These are phyloP conservation scores for Ilyonectria mors-panacis DNA, from an alignment of 2,329 filamentous ascomycete genomes.

Conservation along the genomic window DNA sequence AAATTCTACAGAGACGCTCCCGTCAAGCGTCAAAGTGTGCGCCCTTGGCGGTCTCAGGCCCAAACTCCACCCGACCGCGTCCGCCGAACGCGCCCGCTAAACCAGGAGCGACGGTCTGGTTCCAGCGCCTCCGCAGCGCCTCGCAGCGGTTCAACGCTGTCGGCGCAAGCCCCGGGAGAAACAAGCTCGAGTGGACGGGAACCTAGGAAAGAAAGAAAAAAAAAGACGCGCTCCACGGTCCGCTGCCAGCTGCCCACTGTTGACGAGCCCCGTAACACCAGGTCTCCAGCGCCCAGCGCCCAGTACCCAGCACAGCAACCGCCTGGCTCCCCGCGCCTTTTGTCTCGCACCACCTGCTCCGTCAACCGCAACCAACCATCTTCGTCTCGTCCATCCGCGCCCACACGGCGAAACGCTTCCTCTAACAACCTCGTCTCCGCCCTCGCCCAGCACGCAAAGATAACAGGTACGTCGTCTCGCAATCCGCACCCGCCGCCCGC, in stretches of 20 bases:
- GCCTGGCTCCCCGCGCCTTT: constrained; percentile 1
- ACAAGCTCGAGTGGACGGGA: not conserved
- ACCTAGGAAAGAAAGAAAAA: not conserved
- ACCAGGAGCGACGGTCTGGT: not conserved
- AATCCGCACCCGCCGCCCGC: not conserved
- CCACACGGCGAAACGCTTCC: constrained; percentile 29
- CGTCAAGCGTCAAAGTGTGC: not conserved
- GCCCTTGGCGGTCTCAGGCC: not conserved
- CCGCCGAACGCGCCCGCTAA: not conserved
- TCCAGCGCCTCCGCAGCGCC: constrained; percentile 7
- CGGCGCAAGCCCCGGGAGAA: not conserved
- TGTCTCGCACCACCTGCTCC: constrained; percentile 10
- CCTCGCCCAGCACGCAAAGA: constrained; percentile 17
- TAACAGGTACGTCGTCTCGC: constrained; percentile 38
- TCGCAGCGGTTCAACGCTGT: not conserved
- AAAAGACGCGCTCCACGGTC: constrained; percentile 5
- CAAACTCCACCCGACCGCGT: not conserved
- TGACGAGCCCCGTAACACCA: not conserved
- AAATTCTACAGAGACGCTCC: not conserved
- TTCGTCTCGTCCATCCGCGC: constrained; percentile 38
- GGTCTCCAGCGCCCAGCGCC: not conserved
- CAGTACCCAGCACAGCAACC: not conserved
- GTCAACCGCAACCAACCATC: constrained; percentile 19
- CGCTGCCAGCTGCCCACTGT: not conserved
- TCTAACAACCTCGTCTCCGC: constrained; percentile 31